Evolutionary conservation across 2,329 filamentous ascomycete genomes (phyloP), one percentile per base, ranked within the genome.

Genomic region (Cytospora paraplurivora): DNA sequence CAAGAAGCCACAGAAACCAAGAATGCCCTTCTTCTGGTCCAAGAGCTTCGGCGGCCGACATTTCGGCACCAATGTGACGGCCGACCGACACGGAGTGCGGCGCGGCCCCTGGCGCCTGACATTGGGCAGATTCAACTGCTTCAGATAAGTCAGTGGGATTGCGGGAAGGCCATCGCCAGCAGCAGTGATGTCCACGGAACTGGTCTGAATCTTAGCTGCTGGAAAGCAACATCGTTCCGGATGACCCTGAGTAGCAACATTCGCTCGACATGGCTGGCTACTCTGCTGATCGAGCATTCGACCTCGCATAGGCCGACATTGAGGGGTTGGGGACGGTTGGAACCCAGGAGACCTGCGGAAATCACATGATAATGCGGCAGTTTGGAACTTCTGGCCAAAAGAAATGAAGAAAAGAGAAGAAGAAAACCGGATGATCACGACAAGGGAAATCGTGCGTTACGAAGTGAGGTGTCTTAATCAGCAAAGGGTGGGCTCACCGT

Each of bases 21-120:
- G 34, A 49, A 83, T 83, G 80, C 79, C 77, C 63, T 72, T 84
- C 62, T 80, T 79, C 72, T 82, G 78, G 69, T 73, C 73, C 60
- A 82, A 80, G 68, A 71, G 72, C 56, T 59, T 84, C 67, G 82
- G 82, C 67, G 76, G 77, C 59, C 77, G 77, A 38, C 80, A 81
- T 68, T 78, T 83, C 67, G 82, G 82, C 67, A 83, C 82, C 38
- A 82, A 74, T 69, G 73, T 84, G 59, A 74, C 76, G 38, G 79
- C 78, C 21, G 76, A 79, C 70, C 76, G 75, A 12, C 72, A 80
- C 66, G 82, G 81, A 53, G 72, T 83, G 8, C 79, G 76, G 56
- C 77, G 79, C 12, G 82, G 81, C 2, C 80, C 81, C 3, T 84
- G 81, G 79, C 75, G 81, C 51, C 79, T 84, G 70, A 79, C 78